Base-by-base conservation (phyloP, 2,329 filamentous ascomycete species). In the Fusarium sacchari region DNA sequence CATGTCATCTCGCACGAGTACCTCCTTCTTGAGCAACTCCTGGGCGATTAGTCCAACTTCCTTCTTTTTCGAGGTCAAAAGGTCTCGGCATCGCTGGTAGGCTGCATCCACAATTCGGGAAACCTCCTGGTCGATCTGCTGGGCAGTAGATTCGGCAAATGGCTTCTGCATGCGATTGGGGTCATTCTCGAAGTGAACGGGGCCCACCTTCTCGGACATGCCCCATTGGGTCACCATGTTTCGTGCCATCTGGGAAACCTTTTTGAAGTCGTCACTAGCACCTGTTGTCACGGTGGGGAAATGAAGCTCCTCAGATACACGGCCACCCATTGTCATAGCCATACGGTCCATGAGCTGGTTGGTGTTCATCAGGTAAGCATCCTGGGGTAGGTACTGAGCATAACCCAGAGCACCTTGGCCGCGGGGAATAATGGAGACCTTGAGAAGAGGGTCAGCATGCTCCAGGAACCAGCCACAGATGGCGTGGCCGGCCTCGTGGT, bases 171-270 rank as follows among this genome's bases (percentile, higher is more conserved):
- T 84, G 79, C 94, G 91, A 81, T 94, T 93, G 72, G 93, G 89
- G 79, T 94, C 88, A 80, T 94, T 93, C 78, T 96, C 93, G 83
- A 96, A 99, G 86, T 97, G 93, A 72, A 99, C 88, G 73, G 95
- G 95, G 36, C 96, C 96, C 52, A 99, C 92, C 85, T 97, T 97
- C 76, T 94, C 90, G 44, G 93, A 97, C 96, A 99, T 99, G 76
- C 96, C 96, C 92, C 95, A 99, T 82, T 97, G 94, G n/a, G 96
- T 99, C 36, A 99, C 96, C 96, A 99, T 99, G 71, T 93, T 92
- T 24, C 94, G 97, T 7, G 96, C 97, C 93, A 98, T 96, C 64
- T 92, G 90, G 6, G 96, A 98, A 44, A 98, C 96, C 85, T 99
- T 99, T 84, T 96, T 96, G 89, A 99, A 99, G 82, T 99, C 96